Evolutionary conservation across 1,284 basidiomycete genomes (phyloP).

Genomic region (Mycosarcoma maydis): DNA sequence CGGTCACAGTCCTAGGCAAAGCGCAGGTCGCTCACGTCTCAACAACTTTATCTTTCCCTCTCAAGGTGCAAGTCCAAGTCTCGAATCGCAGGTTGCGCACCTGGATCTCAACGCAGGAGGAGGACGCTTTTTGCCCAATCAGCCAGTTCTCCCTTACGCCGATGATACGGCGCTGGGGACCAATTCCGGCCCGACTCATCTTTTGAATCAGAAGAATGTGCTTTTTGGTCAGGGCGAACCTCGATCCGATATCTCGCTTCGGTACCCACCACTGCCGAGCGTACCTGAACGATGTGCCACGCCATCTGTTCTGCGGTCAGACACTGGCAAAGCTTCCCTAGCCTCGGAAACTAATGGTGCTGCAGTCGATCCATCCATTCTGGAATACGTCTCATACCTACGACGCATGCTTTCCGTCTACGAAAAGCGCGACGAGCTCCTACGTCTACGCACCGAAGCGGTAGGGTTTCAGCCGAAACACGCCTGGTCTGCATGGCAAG

Average conservation of each 20-base stretch:
- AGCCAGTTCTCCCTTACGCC: not conserved
- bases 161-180: not conserved
- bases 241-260: conserved; percentile 28
- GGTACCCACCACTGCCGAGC: conserved; percentile 30
- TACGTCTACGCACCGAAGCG: conserved; percentile 47
- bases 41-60: conserved; percentile 17
- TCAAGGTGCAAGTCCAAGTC: conserved; percentile 9
- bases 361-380: not conserved
- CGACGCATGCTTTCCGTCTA: conserved; percentile 18
- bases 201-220: not conserved
- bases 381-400: conserved; percentile 20
- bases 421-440: conserved; percentile 33
- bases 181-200: not conserved
- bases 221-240: not conserved
- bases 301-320: conserved; percentile 9
- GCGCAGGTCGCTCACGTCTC: conserved; percentile 14
- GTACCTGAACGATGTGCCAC: conserved; percentile 16
- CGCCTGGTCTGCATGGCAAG: conserved; percentile 37
- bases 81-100: conserved; percentile 22
- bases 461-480: conserved; percentile 43
- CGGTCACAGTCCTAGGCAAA: conserved; percentile 23
- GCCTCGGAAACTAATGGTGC: too few species aligned
- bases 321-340: too few species aligned
- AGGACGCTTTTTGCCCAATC: conserved; percentile 2
- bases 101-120: conserved; percentile 1